Evolutionary conservation across 768 basidiomycete species (phyloP), one percentile per base, ranked within the genome.

Genomic region (Leucosporidium scottii): DNA sequence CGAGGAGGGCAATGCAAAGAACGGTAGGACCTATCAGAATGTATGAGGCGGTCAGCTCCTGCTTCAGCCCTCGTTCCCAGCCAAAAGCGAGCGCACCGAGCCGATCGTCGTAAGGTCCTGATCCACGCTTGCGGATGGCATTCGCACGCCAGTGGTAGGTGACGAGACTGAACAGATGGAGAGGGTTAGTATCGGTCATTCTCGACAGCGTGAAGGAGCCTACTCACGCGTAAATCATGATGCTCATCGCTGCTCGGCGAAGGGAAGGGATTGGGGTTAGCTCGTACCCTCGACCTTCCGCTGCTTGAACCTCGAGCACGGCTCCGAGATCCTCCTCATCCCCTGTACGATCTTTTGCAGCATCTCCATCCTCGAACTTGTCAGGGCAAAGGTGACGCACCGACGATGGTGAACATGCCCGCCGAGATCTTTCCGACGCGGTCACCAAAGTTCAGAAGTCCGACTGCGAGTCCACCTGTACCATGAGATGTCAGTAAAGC

Each of bases 141-240:
- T 86, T 85, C 10, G 94, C 96, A 70, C 96, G 85, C 91, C 93
- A 94, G 77, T 98, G 94, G 77, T 93, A 99, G 51, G 92, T 91
- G 73, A 88, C 88, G 20, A 99, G 80, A 3, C 67, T 69, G 59
- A 21, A 48, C 8, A n/a, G 59, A 28, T 15, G 28, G 50, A 13
- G 25, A 34, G 9, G 0, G 31, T 57, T 25, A 57, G 55, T 10
- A 36, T 21, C 21, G 9, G 6, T 9, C 55, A 20, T n/a, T 21
- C 17, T 31, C 6, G 55, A 20, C 30, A 20, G 2, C 2, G 30
- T 12, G 2, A 10, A n/a, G 18, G 18, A 54, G 34, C 25, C 12
- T n/a, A 63, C 67, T 58, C 25, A 66, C 71, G 96, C 94, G 78
- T 99, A 99, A 15, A 90, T 77, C 96, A 99, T 98, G 67, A 98